Conservation (phyloP, 139 green algal genomes). For the Chlamydomonas schloesseri region DNA sequence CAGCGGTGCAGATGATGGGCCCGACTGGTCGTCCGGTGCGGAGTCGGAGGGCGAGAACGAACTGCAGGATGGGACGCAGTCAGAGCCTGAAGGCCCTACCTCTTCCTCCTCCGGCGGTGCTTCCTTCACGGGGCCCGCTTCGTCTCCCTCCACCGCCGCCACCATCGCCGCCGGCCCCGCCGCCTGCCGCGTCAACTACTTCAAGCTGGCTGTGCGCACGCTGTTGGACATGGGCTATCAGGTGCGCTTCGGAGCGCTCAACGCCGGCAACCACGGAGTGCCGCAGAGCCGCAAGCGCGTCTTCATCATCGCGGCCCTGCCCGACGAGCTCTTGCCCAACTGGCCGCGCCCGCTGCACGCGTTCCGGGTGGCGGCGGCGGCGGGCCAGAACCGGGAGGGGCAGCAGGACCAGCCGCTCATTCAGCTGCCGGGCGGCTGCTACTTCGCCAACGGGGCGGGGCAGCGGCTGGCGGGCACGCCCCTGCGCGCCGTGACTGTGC, state of each 20-base stretch:
- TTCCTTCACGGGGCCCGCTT: too few species aligned
- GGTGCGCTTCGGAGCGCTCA: constrained; percentile 97
- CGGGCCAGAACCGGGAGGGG: too few species aligned
- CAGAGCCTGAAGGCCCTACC: too few species aligned
- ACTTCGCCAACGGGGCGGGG: background rate
- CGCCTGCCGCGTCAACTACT: constrained; percentile 99
- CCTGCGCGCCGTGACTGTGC: constrained; percentile 91
- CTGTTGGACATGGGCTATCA: constrained; percentile 98
- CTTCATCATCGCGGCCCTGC: constrained; percentile 95
- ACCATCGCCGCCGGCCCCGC: too few species aligned
- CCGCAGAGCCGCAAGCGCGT: constrained; percentile 95
- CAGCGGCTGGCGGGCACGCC: constrained; percentile 72
- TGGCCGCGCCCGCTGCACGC: constrained; percentile 91
- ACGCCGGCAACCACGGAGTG: constrained; percentile 96
- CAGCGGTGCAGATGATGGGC: too few species aligned
- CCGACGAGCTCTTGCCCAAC: constrained; percentile 84
- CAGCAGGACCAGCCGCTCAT: constrained; percentile 72
- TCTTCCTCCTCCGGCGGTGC: too few species aligned
- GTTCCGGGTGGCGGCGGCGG: constrained; percentile 65
- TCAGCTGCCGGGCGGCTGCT: background rate
- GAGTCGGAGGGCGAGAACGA: too few species aligned
- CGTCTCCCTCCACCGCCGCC: too few species aligned
- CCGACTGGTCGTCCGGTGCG: too few species aligned
- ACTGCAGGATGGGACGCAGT: too few species aligned
- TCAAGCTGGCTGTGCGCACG: constrained; percentile 90